Base-by-base conservation (phyloP, 164 flowering plant species). In the Macadamia integrifolia region DNA sequence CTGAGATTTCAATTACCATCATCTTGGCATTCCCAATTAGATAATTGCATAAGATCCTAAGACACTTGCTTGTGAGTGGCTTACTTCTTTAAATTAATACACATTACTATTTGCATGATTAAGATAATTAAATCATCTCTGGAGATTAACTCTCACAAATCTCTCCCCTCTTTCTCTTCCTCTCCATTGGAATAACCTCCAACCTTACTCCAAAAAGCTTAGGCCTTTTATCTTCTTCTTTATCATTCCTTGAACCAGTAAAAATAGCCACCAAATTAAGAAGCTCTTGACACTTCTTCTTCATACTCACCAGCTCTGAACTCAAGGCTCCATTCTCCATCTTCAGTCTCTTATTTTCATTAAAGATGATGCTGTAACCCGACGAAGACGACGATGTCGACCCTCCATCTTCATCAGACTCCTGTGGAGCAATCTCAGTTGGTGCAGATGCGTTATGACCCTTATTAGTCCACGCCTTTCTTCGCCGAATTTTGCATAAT, bases 131-230 rank as follows among this genome's bases (percentile, higher is more conserved):
- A 72, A 77, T 53, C 23, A 23, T 23, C 23, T 23, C 46, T 60
- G 74, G 35, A 77, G 61, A 59, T 30, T 78, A 48, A 59, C 35
- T 78, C 53, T 72, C 80, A 64, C 74, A 66, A 17, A 76, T 58
- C 67, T 73, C 72, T 1, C 61, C 74, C 64, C 75, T 74, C 77
- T 77, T 76, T 18, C 81, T 80, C 80, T 77, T 76, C 59, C 69
- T 74, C 72, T 72, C 84, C 46, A 76, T 80, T n/a, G 69, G 62
- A 35, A 35, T 35, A 71, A 83, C 81, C 56, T 77, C 86, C 79
- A 89, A 70, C 62, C 83, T 85, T 74, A 89, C 96, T 0, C 96
- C 96, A 74, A 89, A 89, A 69, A 90, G 69, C 81, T 71, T 88
- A 9, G 86, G 88, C 67, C 84, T 58, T 32, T 68, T 66, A 66